Evolutionary conservation across 78 protist species (phyloP), one percentile per base, ranked within the genome.

Genomic region (Isochrysis galbana): DNA sequence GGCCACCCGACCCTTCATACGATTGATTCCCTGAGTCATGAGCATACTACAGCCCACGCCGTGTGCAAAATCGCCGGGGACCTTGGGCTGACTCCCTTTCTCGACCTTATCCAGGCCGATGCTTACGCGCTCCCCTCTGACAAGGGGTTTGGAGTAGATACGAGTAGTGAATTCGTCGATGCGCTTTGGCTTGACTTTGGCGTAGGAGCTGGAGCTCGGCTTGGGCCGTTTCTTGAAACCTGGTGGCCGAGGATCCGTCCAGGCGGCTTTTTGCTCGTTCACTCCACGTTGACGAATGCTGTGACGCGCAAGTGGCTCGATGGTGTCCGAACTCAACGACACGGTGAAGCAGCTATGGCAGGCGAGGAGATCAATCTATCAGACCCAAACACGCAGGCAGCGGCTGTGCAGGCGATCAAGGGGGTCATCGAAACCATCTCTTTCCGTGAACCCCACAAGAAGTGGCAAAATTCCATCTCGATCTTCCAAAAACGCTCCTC

Each of bases 141-240:
- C n/a, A n/a, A n/a, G n/a, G n/a, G n/a, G n/a, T n/a, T n/a, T n/a
- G n/a, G n/a, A n/a, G n/a, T n/a, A n/a, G n/a, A n/a, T n/a, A n/a
- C n/a, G n/a, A n/a, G n/a, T n/a, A n/a, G n/a, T n/a, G n/a, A n/a
- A n/a, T n/a, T n/a, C 21, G 29, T 80, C 55, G 88, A 80, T 38
- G 0, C 44, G 88, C 48, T 80, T 29, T 80, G 88, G 88, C 55
- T 80, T 11, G 88, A 80, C 88, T 80, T 80, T 29, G 88, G 88
- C 55, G 38, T 44, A 3, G 88, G 88, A 46, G 55, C 23, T 0
- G 51, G 55, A 21, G 1, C 26, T 21, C 48, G 54, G 23, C 32
- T 80, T 17, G 21, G 3, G 14, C 11, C 23, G 5, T 44, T 80
- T 26, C 55, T 80, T 23, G 88, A 32, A 21, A 54, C 88, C 26